phyloP scores from a whole-genome alignment of 371 early-diverging fungal species.

The Rhizopus sp. region DNA sequence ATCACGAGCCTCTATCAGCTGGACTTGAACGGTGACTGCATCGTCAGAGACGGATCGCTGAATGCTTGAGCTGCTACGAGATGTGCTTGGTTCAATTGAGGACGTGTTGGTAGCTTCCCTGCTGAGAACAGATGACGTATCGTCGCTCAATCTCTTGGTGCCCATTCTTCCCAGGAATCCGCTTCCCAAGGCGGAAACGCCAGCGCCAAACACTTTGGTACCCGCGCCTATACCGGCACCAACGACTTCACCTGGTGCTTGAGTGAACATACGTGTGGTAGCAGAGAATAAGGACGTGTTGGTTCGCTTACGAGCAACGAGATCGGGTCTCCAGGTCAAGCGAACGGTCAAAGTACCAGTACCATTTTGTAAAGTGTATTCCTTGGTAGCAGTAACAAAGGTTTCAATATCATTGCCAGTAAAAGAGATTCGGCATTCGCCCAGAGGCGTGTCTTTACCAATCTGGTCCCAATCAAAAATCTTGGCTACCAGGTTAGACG shows the following conservation, averaged over 20 bases:
- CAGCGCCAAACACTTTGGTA: conserved; percentile 39
- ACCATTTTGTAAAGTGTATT: conserved; percentile 23
- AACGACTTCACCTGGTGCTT: conserved; percentile 42
- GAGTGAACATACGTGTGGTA: conserved; percentile 45
- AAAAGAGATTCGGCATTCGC: conserved; percentile 38
- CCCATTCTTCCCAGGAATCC: conserved; percentile 41
- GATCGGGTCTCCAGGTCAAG: conserved; percentile 50
- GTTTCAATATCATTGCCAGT: conserved; percentile 37
- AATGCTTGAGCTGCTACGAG: conserved; percentile 18
- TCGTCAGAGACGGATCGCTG: conserved; percentile 23
- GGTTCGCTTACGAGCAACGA: conserved; percentile 45
- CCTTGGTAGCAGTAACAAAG: conserved; percentile 40
- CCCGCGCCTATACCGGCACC: conserved; percentile 47
- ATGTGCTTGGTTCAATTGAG: conserved; percentile 2
- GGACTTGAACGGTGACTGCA: conserved; percentile 43
- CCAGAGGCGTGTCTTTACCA: conserved; percentile 60
- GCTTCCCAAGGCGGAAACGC: conserved; percentile 37
- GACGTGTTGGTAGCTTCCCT: background rate
- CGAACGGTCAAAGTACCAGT: conserved; percentile 32
- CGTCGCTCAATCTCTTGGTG: conserved; percentile 4
- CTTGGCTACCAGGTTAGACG: conserved; percentile 58
- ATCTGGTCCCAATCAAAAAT: conserved; percentile 87
- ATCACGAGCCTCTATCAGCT: conserved; percentile 56
- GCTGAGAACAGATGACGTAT: conserved; percentile 7
- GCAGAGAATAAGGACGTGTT: conserved; percentile 41